Conservation (phyloP, 345 rosid species). For the Syzygium oleosum region DNA sequence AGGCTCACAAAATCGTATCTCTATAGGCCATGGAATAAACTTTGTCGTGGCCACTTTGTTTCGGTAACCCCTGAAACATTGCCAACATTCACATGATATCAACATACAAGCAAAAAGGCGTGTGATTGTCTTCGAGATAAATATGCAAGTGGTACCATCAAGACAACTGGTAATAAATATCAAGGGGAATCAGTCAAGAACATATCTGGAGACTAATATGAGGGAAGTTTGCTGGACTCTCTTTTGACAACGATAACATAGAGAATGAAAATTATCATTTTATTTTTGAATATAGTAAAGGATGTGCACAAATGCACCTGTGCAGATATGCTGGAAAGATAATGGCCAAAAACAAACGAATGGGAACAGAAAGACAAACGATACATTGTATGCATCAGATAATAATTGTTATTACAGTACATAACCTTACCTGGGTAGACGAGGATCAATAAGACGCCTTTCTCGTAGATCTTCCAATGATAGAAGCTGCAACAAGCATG, state of each 20-base stretch:
- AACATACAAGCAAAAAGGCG: background rate
- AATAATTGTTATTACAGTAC: background rate
- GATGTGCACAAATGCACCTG: background rate
- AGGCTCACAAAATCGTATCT: slow-evolving; percentile 87
- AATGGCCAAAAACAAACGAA: background rate
- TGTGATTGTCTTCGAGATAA: background rate
- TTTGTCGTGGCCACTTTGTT: slow-evolving; percentile 63
- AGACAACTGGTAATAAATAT: background rate
- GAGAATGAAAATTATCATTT: background rate
- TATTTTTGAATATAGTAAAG: background rate
- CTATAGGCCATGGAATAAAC: slow-evolving; percentile 92
- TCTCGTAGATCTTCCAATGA: slow-evolving; percentile 80
- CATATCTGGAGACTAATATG: background rate
- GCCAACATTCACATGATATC: background rate
- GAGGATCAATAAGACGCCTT: slow-evolving; percentile 77
- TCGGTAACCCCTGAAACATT: slow-evolving; percentile 69
- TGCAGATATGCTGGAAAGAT: background rate
- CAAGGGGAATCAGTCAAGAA: background rate
- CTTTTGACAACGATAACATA: background rate
- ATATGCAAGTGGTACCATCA: background rate
- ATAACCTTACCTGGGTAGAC: slow-evolving; percentile 63
- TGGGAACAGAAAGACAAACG: background rate
- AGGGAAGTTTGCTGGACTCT: background rate
- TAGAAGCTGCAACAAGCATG: slow-evolving; percentile 56
- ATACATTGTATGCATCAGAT: background rate